A percentile compares a stretch with the other conserved stretches of the same genome.
Evolutionary conservation across 768 basidiomycete species (phyloP).

Genomic region (Holtermannia corniformis): DNA sequence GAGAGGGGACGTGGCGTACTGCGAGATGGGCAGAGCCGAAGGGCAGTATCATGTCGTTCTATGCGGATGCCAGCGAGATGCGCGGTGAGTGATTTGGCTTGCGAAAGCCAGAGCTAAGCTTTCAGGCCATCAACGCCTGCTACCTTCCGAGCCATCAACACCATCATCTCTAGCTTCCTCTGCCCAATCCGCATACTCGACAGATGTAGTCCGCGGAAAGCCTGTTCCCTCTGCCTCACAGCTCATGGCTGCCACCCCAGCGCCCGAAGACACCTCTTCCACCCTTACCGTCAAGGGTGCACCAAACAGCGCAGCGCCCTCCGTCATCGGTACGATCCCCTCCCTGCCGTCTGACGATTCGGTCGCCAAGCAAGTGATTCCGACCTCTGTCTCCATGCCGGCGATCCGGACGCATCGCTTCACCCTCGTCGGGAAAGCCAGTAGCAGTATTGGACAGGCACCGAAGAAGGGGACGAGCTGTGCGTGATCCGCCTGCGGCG

Average conservation of each 20-base stretch:
- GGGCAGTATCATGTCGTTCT: conserved; percentile 22
- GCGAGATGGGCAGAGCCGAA: conserved; percentile 38
- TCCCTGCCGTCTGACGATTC: neutral
- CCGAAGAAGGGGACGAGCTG: conserved; percentile 30
- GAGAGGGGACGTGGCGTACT: conserved; percentile 35
- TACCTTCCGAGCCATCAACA: neutral
- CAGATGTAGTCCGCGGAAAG: conserved; percentile 1
- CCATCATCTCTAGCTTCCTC: neutral
- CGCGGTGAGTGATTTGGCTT: conserved; percentile 13
- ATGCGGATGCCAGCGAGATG: conserved; percentile 33
- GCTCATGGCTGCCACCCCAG: conserved; percentile 11
- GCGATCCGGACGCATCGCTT: conserved; percentile 27
- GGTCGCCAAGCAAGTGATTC: neutral
- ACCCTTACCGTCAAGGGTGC: conserved; percentile 12
- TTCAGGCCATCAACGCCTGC: conserved; percentile 19
- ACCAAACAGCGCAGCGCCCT: neutral
- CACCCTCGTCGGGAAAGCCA: conserved; percentile 26
- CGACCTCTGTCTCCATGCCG: neutral
- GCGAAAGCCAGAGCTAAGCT: neutral
- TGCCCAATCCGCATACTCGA: conserved; percentile 1
- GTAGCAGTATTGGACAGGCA: conserved; percentile 15
- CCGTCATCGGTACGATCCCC: neutral
- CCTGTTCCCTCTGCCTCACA: conserved; percentile 14
- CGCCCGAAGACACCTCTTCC: conserved; percentile 1
- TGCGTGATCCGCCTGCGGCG: conserved; percentile 12